Percentiles rank a stretch among this genome's conserved stretches.
These are phyloP conservation scores for Cercospora zeina DNA, from an alignment of 2,329 filamentous ascomycete species.

Conservation along the genomic window DNA sequence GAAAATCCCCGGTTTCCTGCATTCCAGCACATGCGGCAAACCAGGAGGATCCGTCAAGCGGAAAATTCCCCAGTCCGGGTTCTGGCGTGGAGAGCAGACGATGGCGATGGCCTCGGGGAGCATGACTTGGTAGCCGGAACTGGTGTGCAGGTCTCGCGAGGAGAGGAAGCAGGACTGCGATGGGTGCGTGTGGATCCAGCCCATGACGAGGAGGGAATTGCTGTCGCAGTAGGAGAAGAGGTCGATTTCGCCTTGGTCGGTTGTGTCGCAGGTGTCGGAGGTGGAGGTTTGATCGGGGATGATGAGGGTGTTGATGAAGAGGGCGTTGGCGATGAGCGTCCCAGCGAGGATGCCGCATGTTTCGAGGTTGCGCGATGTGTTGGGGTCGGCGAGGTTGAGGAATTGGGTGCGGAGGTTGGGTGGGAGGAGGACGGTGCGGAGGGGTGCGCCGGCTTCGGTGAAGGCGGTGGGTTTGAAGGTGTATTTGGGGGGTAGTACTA, in stretches of 20 bases:
- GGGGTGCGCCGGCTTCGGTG: constrained; percentile 82
- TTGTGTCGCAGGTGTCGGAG: constrained; percentile 90
- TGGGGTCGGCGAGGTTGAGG: constrained; percentile 68
- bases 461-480: constrained; percentile 84
- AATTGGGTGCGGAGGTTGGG: constrained; percentile 72
- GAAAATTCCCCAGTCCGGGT: constrained; percentile 82
- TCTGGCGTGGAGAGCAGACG: constrained; percentile 83
- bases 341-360: constrained; percentile 95
- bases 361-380: constrained; percentile 81
- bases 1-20: constrained; percentile 76
- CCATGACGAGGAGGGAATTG: constrained; percentile 80
- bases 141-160: constrained; percentile 88
- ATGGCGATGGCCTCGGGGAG: constrained; percentile 95
- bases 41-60: constrained; percentile 91
- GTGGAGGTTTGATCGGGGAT: constrained; percentile 90
- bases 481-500: constrained; percentile 61
- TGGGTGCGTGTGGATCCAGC: constrained; percentile 98
- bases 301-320: constrained; percentile 85
- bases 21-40: constrained; percentile 78
- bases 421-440: constrained; percentile 86
- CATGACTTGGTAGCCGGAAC: constrained; percentile 93
- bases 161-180: constrained; percentile 98
- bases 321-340: constrained; percentile 83
- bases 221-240: constrained; percentile 87
- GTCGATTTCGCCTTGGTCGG: constrained; percentile 68